A percentile compares a stretch with the other conserved stretches of the same genome.
These are phyloP conservation scores for Sporothrix brunneoviolacea DNA, from an alignment of 2,329 filamentous ascomycete species.

Conservation along the genomic window DNA sequence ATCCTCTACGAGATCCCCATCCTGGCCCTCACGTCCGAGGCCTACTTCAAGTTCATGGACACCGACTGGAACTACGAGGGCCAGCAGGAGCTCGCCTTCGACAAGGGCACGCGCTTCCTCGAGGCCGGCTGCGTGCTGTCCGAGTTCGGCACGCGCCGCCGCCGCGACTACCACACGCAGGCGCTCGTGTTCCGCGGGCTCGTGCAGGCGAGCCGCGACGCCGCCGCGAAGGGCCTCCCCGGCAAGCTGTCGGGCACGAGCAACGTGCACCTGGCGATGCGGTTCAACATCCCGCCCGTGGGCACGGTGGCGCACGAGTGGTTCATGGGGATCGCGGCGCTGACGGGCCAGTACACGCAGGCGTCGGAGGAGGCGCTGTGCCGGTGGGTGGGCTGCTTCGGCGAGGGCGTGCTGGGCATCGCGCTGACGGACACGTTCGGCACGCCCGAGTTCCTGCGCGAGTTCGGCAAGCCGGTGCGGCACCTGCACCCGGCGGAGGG, in stretches of 20 bases:
- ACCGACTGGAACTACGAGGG: constrained; percentile 83
- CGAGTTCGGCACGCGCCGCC: constrained; percentile 84
- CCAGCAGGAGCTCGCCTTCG: constrained; percentile 77
- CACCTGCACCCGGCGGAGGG: constrained; percentile 30
- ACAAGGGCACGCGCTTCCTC: constrained; percentile 72
- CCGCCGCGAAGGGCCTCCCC: constrained; percentile 52
- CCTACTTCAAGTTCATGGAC: constrained; percentile 96
- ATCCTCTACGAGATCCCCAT: constrained; percentile 97
- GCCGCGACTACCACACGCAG: constrained; percentile 91
- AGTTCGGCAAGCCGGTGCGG: constrained; percentile 63
- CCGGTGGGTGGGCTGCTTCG: constrained; percentile 90
- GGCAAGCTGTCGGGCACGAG: constrained; percentile 83
- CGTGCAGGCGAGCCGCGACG: constrained; percentile 69
- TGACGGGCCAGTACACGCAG: constrained; percentile 74
- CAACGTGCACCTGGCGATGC: constrained; percentile 96
- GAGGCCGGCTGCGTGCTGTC: constrained; percentile 82
- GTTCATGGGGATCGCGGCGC: constrained; percentile 98
- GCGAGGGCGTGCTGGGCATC: constrained; percentile 74
- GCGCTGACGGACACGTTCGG: constrained; percentile 96
- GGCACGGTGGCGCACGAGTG: constrained; percentile 94
- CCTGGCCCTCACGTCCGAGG: constrained; percentile 84
- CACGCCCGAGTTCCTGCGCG: constrained; percentile 77
- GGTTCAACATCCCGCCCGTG: constrained; percentile 74
- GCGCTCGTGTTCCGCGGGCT: constrained; percentile 84
- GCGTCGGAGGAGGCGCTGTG: constrained; percentile 79